Conservation (phyloP, 352 stramenopile genomes). For the Pythium insidiosum region DNA sequence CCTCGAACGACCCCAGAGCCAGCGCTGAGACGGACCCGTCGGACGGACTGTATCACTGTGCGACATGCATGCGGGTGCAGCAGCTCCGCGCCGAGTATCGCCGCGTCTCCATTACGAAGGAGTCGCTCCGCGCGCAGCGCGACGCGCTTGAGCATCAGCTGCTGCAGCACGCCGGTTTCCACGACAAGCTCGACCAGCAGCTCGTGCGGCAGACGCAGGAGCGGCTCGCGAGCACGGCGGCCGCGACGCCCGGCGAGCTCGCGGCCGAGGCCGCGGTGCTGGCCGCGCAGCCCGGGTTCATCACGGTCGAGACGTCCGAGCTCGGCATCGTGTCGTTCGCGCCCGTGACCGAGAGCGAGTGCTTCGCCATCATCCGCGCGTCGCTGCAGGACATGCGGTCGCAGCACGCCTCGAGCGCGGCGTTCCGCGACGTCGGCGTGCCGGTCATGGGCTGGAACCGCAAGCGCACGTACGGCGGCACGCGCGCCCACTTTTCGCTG, state of each 20-base stretch:
- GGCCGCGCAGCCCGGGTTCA: not conserved
- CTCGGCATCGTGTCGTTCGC: constrained; percentile 15
- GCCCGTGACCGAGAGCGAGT: constrained; percentile 18
- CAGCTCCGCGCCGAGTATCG: constrained; percentile 10
- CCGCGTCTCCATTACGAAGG: constrained; percentile 15
- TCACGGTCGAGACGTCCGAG: constrained; percentile 10
- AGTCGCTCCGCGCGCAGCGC: constrained; percentile 16
- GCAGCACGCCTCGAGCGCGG: constrained; percentile 3
- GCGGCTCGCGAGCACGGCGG: too few species aligned
- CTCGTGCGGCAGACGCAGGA: too few species aligned
- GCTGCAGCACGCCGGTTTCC: constrained; percentile 15
- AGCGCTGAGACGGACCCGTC: not conserved
- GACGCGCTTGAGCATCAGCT: constrained; percentile 19
- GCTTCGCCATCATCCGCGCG: constrained; percentile 8
- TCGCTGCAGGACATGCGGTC: constrained; percentile 14
- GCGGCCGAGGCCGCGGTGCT: not conserved
- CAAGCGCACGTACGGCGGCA: constrained; percentile 21
- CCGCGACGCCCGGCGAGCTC: too few species aligned
- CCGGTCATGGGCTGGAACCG: constrained; percentile 27
- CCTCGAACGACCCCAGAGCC: not conserved
- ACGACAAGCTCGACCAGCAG: constrained; percentile 17
- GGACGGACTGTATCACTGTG: not conserved
- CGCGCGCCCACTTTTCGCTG: constrained; percentile 19
- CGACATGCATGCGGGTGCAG: constrained; percentile 3
- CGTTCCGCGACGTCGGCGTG: constrained; percentile 11